Evolutionary conservation across 1,284 basidiomycete species (phyloP).

Genomic region (Quambalaria eucalypti): DNA sequence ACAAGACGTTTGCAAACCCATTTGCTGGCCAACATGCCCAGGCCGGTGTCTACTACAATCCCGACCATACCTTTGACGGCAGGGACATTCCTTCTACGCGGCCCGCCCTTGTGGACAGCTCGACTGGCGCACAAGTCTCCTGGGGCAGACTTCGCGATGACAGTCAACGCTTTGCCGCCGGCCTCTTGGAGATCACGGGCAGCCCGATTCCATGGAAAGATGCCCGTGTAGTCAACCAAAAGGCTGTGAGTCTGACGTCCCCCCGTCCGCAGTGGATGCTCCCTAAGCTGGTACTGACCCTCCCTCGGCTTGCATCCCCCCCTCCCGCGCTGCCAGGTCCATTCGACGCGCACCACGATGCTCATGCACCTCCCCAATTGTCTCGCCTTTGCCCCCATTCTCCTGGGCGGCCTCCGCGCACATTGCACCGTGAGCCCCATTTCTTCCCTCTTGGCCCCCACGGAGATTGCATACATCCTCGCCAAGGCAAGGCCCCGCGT

Average conservation of each 20-base stretch:
- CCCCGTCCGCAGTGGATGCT: background rate
- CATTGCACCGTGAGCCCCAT: slow-evolving; percentile 42
- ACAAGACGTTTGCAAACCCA: background rate
- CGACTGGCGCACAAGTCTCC: background rate
- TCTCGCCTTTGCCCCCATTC: slow-evolving; percentile 41
- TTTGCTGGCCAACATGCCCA: too few relatives aligned
- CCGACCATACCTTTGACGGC: background rate
- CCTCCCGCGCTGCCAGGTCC: slow-evolving; percentile 12
- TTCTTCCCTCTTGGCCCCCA: slow-evolving; percentile 45
- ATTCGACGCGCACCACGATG: slow-evolving; percentile 35
- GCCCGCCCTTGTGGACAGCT: background rate
- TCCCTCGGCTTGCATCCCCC: too few relatives aligned
- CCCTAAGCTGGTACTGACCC: too few relatives aligned
- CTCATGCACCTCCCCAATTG: slow-evolving; percentile 49
- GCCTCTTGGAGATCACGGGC: background rate
- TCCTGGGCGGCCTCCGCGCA: slow-evolving; percentile 39
- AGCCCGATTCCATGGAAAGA: too few relatives aligned
- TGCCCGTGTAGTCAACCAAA: too few relatives aligned
- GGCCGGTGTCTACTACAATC: too few relatives aligned
- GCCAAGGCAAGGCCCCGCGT: slow-evolving; percentile 42
- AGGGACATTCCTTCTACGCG: background rate
- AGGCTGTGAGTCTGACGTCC: too few relatives aligned
- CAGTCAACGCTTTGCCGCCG: background rate
- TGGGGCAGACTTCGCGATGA: background rate
- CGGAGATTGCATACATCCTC: slow-evolving; percentile 48